Conservation (phyloP, 2,329 filamentous ascomycete genomes). For the Aspergillus terreus region DNA sequence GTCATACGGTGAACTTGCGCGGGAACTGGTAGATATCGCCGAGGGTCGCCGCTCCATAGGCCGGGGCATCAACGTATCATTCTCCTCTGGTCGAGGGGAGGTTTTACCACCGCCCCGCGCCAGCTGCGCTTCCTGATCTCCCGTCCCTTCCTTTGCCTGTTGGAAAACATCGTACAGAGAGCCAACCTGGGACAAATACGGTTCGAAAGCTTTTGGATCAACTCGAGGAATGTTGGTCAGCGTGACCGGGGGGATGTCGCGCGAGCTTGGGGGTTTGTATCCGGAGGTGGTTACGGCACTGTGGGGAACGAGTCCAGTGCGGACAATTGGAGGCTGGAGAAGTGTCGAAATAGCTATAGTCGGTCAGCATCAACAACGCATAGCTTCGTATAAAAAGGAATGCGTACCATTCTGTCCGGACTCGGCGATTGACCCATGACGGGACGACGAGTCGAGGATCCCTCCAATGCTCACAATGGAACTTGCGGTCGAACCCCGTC, state of each 20-base stretch:
- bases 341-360: slow-evolving; percentile 79
- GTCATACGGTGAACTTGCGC: slow-evolving; percentile 46
- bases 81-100: slow-evolving; percentile 45
- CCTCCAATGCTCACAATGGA: slow-evolving; percentile 85
- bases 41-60: slow-evolving; percentile 41
- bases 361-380: slow-evolving; percentile 10
- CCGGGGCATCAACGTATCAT: slow-evolving; percentile 46
- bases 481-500: slow-evolving; percentile 80
- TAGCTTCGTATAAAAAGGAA: too few relatives aligned
- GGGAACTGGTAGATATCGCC: slow-evolving; percentile 40
- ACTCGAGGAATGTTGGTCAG: slow-evolving; percentile 83
- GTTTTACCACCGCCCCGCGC: slow-evolving; percentile 44
- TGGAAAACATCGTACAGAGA: slow-evolving; percentile 85
- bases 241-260: slow-evolving; percentile 89
- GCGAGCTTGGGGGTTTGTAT: slow-evolving; percentile 77
- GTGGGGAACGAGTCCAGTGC: slow-evolving; percentile 80
- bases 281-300: slow-evolving; percentile 64
- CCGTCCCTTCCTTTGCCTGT: slow-evolving; percentile 73
- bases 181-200: slow-evolving; percentile 82
- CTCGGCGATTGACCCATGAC: slow-evolving; percentile 62
- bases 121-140: slow-evolving; percentile 54
- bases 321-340: slow-evolving; percentile 84
- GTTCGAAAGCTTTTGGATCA: slow-evolving; percentile 72
- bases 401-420: slow-evolving; percentile 73
- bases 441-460: slow-evolving; percentile 65